A percentile compares a stretch with the other conserved stretches of the same genome.
These are phyloP conservation scores for Russula abietina DNA, from an alignment of 768 basidiomycete genomes.

Conservation along the genomic window DNA sequence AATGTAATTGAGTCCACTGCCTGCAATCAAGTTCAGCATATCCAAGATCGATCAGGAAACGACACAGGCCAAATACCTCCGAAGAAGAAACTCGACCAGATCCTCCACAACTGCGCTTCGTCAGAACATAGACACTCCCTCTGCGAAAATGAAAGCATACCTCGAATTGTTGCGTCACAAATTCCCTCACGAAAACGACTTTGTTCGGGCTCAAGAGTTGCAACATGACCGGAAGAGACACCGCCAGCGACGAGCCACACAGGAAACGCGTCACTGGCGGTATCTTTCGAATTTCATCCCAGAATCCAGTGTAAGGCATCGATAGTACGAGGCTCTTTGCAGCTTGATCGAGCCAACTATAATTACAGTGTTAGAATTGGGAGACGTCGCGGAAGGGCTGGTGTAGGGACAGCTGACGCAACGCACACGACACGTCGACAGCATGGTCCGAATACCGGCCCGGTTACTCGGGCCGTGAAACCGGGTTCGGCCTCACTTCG, in stretches of 20 bases:
- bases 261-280: conserved; percentile 78
- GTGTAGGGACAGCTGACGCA: too few relatives aligned
- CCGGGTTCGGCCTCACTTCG: too few relatives aligned
- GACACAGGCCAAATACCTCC: conserved; percentile 40
- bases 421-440: too few relatives aligned
- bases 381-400: not conserved
- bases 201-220: conserved; percentile 47
- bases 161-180: conserved; percentile 47
- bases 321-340: not conserved
- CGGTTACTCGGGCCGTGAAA: too few relatives aligned
- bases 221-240: conserved; percentile 54
- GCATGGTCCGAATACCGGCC: too few relatives aligned
- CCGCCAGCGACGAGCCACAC: conserved; percentile 50
- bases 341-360: not conserved
- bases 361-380: not conserved
- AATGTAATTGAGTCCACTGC: conserved; percentile 47
- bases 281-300: conserved; percentile 65
- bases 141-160: conserved; percentile 35
- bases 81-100: conserved; percentile 67
- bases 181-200: conserved; percentile 46
- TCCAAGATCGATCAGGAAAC: not conserved
- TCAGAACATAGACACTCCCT: not conserved
- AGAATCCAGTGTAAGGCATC: conserved; percentile 28
- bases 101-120: conserved; percentile 56
- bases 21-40: conserved; percentile 28